phyloP scores from a whole-genome alignment of 768 basidiomycete genomes.

The Mycena galericulata region DNA sequence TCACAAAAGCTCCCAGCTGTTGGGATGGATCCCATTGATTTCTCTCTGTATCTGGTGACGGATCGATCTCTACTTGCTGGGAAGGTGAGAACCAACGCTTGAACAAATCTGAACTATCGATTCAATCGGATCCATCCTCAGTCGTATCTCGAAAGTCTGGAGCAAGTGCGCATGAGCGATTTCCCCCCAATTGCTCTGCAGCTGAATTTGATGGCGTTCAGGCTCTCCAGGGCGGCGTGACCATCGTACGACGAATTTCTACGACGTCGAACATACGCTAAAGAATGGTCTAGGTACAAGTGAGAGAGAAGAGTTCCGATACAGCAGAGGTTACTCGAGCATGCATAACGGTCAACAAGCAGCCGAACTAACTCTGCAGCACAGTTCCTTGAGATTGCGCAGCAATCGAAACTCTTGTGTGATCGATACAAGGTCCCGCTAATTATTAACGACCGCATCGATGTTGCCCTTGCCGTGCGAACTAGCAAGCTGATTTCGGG shows the following conservation, averaged over 20 bases:
- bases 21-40: conserved; percentile 55
- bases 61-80: conserved; percentile 82
- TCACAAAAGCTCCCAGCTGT: neutral
- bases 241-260: no score
- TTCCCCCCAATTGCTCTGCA: conserved; percentile 6
- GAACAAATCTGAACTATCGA: neutral
- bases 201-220: conserved; percentile 41
- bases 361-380: neutral
- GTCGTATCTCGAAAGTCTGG: conserved; percentile 79
- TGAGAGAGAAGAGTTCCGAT: conserved; percentile 87
- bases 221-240: conserved; percentile 90
- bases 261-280: no score
- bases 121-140: conserved; percentile 47
- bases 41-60: conserved; percentile 89
- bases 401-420: conserved; percentile 76
- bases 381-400: conserved; percentile 84
- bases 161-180: conserved; percentile 63
- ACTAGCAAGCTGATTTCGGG: no score
- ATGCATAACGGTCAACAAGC: neutral
- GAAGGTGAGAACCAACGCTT: conserved; percentile 61
- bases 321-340: conserved; percentile 75
- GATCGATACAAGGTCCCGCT: conserved; percentile 83
- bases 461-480: conserved; percentile 87
- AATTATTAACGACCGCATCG: conserved; percentile 89
- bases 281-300: no score